Evolutionary conservation across 768 basidiomycete species (phyloP).

Genomic region (Boletus edulis): DNA sequence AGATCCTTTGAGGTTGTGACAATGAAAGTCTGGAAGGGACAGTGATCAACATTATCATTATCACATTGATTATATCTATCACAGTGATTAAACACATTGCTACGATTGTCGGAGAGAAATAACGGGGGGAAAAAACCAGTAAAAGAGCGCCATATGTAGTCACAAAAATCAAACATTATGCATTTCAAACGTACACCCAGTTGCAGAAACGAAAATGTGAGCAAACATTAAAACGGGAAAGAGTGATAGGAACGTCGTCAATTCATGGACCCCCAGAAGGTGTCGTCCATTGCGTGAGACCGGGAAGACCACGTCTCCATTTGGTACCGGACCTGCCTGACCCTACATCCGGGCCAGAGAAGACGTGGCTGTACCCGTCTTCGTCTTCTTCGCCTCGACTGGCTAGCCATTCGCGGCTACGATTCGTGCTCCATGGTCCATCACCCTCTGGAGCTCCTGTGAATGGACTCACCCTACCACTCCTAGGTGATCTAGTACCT

Average conservation of each 20-base stretch:
- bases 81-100: slow-evolving; percentile 14
- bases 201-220: slow-evolving; percentile 7
- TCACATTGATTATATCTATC: slow-evolving; percentile 21
- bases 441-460: slow-evolving; percentile 14
- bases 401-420: slow-evolving; percentile 25
- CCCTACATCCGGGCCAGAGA: slow-evolving; percentile 19
- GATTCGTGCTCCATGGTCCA: slow-evolving; percentile 20
- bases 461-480: slow-evolving; percentile 18
- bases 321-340: slow-evolving; percentile 21
- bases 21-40: too few relatives aligned
- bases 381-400: slow-evolving; percentile 29
- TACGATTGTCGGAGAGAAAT: slow-evolving; percentile 11
- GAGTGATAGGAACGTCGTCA: background rate
- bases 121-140: background rate
- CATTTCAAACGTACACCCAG: slow-evolving; percentile 13
- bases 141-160: slow-evolving; percentile 5
- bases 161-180: slow-evolving; percentile 4
- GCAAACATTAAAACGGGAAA: slow-evolving; percentile 1
- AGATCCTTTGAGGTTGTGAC: too few relatives aligned
- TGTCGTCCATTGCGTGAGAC: slow-evolving; percentile 30
- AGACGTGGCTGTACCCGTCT: slow-evolving; percentile 24
- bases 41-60: background rate
- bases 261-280: slow-evolving; percentile 7
- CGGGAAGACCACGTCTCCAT: slow-evolving; percentile 33
- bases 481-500: slow-evolving; percentile 14